phyloP scores from a whole-genome alignment of 441 rosid species.

The Raphanus hybrid region DNA sequence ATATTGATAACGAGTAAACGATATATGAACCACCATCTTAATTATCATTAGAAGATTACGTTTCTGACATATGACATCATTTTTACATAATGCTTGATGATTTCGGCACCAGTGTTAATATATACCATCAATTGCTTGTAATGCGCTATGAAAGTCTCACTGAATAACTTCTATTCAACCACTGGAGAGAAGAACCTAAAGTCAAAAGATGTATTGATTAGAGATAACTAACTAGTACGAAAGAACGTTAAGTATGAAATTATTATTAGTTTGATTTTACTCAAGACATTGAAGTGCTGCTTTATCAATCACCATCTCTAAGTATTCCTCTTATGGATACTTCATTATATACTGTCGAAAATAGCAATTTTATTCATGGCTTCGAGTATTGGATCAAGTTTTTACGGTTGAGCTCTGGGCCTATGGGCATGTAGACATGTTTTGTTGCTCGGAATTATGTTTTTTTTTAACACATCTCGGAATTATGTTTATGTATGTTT shows the following conservation, averaged over 20 bases:
- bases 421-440: too few relatives aligned
- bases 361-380: too few relatives aligned
- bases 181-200: constrained; percentile 4
- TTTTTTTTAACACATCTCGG: too few relatives aligned
- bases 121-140: constrained; percentile 10
- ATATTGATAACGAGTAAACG: neutral
- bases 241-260: constrained; percentile 10
- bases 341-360: too few relatives aligned
- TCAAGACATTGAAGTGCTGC: constrained; percentile 3
- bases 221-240: constrained; percentile 22
- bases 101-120: neutral
- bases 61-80: constrained; percentile 14
- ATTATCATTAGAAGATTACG: neutral
- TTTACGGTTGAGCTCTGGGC: too few relatives aligned
- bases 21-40: constrained; percentile 3
- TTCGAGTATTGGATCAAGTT: too few relatives aligned
- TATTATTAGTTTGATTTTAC: constrained; percentile 28
- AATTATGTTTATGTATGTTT: too few relatives aligned
- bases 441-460: too few relatives aligned
- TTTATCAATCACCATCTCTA: constrained; percentile 26
- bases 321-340: constrained; percentile 1
- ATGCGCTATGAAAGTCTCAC: constrained; percentile 11
- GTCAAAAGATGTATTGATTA: constrained; percentile 38
- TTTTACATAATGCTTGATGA: constrained; percentile 25
- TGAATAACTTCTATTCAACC: constrained; percentile 18